These are phyloP conservation scores for Penicillium sp. DNA, from an alignment of 2,329 filamentous ascomycete genomes.

Conservation along the genomic window DNA sequence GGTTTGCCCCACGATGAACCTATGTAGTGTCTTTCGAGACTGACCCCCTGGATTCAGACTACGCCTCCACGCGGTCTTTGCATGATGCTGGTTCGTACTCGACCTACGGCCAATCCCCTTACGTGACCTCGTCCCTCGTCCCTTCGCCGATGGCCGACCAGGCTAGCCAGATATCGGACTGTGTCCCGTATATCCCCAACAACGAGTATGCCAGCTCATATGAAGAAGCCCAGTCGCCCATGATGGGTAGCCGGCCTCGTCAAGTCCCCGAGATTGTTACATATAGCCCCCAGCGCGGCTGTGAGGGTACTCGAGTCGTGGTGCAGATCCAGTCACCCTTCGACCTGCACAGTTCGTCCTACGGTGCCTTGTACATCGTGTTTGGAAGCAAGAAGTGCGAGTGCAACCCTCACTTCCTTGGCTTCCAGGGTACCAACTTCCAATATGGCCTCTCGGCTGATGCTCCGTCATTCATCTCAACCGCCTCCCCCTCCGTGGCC, in stretches of 20 bases:
- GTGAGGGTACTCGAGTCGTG: constrained; percentile 68
- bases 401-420: constrained; percentile 65
- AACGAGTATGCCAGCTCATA: constrained; percentile 50
- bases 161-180: constrained; percentile 44
- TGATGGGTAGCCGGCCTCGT: constrained; percentile 64
- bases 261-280: constrained; percentile 67
- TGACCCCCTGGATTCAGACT: constrained; percentile 40
- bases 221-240: constrained; percentile 66
- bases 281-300: constrained; percentile 69
- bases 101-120: constrained; percentile 42
- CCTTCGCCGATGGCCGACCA: constrained; percentile 46
- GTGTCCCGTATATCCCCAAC: constrained; percentile 42
- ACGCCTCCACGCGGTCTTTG: constrained; percentile 40
- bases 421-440: constrained; percentile 60
- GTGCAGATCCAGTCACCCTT: constrained; percentile 75
- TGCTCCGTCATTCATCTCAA: constrained; percentile 66
- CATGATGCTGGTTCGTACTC: constrained; percentile 47
- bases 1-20: constrained; percentile 45
- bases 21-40: not conserved
- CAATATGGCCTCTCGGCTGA: constrained; percentile 73
- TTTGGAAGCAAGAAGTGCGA: constrained; percentile 78
- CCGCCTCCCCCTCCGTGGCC: constrained; percentile 56
- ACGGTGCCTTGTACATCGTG: constrained; percentile 61
- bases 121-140: constrained; percentile 42
- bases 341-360: constrained; percentile 66